Conservation (phyloP, 1,284 basidiomycete genomes). For the Dichomitus squalens region DNA sequence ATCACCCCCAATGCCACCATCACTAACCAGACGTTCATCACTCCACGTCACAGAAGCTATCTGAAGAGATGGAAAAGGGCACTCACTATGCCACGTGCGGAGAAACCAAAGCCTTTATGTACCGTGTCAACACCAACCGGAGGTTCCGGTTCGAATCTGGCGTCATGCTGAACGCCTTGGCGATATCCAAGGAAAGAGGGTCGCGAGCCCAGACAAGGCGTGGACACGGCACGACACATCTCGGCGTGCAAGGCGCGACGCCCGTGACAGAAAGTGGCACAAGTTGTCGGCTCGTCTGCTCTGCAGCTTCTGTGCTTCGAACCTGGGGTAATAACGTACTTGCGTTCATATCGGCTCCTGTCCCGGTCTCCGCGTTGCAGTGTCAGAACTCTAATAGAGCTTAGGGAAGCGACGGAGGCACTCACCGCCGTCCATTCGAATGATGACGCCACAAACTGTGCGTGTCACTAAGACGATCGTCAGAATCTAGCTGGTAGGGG, state of each 20-base stretch:
- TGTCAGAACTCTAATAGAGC: slow-evolving; percentile 2
- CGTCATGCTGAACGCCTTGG: slow-evolving; percentile 2
- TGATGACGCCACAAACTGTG: neutral
- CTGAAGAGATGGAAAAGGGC: slow-evolving; percentile 1
- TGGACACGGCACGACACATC: neutral
- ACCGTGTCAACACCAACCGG: neutral
- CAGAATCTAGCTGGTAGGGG: slow-evolving; percentile 5
- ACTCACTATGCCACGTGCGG: slow-evolving; percentile 9
- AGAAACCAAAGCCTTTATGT: neutral
- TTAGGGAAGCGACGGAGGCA: neutral
- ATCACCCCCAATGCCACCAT: slow-evolving; percentile 4
- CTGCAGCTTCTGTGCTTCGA: neutral
- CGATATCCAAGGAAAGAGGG: neutral
- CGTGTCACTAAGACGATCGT: neutral
- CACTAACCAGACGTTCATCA: neutral
- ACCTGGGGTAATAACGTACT: neutral
- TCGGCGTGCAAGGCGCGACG: slow-evolving; percentile 10
- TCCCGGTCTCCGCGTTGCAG: neutral
- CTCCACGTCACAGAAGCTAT: slow-evolving; percentile 1
- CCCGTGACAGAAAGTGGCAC: slow-evolving; percentile 10
- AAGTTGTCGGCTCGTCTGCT: neutral
- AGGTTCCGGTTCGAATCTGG: neutral
- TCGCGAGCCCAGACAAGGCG: neutral
- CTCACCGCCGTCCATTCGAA: neutral
- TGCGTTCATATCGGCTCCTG: slow-evolving; percentile 4